Base-by-base conservation (phyloP, 2,329 filamentous ascomycete genomes). In the Monosporascus ibericus region DNA sequence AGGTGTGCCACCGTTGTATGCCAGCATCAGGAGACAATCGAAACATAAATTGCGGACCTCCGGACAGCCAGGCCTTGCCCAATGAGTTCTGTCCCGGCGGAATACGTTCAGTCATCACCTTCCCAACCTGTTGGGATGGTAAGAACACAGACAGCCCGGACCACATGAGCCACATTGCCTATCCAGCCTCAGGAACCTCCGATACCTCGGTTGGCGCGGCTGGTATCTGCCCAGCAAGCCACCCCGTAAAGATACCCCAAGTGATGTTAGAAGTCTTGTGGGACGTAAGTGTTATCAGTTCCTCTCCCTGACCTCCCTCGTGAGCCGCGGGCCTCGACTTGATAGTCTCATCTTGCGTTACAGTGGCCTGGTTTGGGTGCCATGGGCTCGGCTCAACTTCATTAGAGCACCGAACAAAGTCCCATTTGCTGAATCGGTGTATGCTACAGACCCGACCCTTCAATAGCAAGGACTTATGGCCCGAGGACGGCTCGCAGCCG, bases 261-360 rank as follows among this genome's bases (percentile, higher is more conserved):
- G 72, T 86, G 52, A 84, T 85, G 70, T 79, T 74, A 59, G 82
- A 85, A 65, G 76, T 81, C 51, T 76, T 81, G 62, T 86, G 76
- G 73, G 65, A 73, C 49, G 63, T 65, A 50, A 70, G 61, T 64
- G 6, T n/a, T 27, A 39, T 38, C 8, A 15, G 3, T 48, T 51
- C 25, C 15, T 37, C 18, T 39, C 46, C 17, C 14, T 22, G 3
- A 7, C 38, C 5, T 47, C n/a, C 20, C 8, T 46, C 20, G 6
- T 47, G 49, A 37, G 39, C 17, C 15, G 34, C 9, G 17, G 9
- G 15, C 5, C 24, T 24, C 14, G 18, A 18, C 17, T 46, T 38
- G 27, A 46, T 17, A 30, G 48, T 6, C 20, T 34, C 25, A 44
- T n/a, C 15, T 47, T 44, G 24, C 18, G 47, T 40, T 34, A 47